Conservation (phyloP, 352 stramenopile genomes). For the Hyaloperonospora arabidopsidis region DNA sequence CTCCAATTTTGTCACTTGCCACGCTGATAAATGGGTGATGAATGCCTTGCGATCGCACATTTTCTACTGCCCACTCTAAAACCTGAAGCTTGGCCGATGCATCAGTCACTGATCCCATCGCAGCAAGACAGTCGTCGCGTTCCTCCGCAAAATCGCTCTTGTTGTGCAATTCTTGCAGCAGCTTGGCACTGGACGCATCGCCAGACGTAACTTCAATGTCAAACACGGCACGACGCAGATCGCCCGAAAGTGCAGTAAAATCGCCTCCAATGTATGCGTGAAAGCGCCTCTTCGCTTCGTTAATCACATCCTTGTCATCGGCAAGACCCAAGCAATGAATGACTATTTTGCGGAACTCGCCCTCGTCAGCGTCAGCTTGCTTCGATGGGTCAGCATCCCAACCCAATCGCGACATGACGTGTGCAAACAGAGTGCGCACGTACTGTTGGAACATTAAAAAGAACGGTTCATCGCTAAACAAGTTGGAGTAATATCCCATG, state of each 20-base stretch:
- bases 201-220: conserved; percentile 37
- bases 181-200: conserved; percentile 36
- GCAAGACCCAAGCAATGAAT: conserved; percentile 47
- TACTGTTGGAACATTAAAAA: conserved; percentile 56
- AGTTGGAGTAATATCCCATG: conserved; percentile 46
- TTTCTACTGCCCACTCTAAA: conserved; percentile 66
- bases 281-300: conserved; percentile 50
- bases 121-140: conserved; percentile 48
- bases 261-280: conserved; percentile 41
- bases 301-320: conserved; percentile 42
- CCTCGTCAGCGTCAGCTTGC: conserved; percentile 33
- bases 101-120: conserved; percentile 44
- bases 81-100: conserved; percentile 41
- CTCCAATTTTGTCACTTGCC: conserved; percentile 36
- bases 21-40: conserved; percentile 46
- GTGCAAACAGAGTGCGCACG: conserved; percentile 49
- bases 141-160: conserved; percentile 59
- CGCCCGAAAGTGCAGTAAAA: conserved; percentile 35
- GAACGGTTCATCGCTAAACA: conserved; percentile 56
- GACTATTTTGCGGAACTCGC: conserved; percentile 55
- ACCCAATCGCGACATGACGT: conserved; percentile 45
- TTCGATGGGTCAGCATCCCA: conserved; percentile 46
- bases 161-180: conserved; percentile 57
- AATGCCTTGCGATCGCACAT: conserved; percentile 64
- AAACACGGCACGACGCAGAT: conserved; percentile 56